These are phyloP conservation scores for Papiliotrema terrestris DNA, from an alignment of 1,284 basidiomycete genomes.

Conservation along the genomic window DNA sequence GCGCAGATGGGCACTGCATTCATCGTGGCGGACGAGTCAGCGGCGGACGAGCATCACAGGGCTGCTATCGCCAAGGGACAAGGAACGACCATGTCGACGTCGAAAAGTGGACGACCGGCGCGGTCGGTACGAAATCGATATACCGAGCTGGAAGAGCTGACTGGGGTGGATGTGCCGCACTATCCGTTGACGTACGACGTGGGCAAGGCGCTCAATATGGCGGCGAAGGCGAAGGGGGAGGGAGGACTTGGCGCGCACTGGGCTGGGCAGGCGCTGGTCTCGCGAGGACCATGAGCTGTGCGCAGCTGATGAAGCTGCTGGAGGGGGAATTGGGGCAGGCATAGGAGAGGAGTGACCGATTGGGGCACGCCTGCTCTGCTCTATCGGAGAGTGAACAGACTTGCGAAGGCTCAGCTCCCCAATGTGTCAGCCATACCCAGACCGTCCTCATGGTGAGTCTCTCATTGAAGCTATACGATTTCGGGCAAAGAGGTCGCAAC, in stretches of 20 bases:
- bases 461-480: too few species aligned
- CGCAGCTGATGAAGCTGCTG: neutral
- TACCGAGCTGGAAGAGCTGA: conserved; percentile 12
- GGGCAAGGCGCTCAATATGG: conserved; percentile 31
- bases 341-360: too few species aligned
- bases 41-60: conserved; percentile 26
- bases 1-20: conserved; percentile 43
- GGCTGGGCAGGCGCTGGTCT: conserved; percentile 31
- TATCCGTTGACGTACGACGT: conserved; percentile 40
- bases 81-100: conserved; percentile 23
- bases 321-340: neutral
- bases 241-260: conserved; percentile 33
- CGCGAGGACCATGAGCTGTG: neutral
- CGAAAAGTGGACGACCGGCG: conserved; percentile 36
- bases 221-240: conserved; percentile 31
- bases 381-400: too few species aligned
- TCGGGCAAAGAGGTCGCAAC: too few species aligned
- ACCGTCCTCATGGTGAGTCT: too few species aligned
- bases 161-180: conserved; percentile 7
- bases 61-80: conserved; percentile 15
- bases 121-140: conserved; percentile 25
- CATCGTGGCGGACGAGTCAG: conserved; percentile 27
- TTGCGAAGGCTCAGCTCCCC: too few species aligned
- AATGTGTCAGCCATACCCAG: too few species aligned
- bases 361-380: too few species aligned